Percentiles rank a stretch among this genome's conserved stretches.
Evolutionary conservation across 177 flowering plant genomes (phyloP).

Genomic region (Vitis hybrid): DNA sequence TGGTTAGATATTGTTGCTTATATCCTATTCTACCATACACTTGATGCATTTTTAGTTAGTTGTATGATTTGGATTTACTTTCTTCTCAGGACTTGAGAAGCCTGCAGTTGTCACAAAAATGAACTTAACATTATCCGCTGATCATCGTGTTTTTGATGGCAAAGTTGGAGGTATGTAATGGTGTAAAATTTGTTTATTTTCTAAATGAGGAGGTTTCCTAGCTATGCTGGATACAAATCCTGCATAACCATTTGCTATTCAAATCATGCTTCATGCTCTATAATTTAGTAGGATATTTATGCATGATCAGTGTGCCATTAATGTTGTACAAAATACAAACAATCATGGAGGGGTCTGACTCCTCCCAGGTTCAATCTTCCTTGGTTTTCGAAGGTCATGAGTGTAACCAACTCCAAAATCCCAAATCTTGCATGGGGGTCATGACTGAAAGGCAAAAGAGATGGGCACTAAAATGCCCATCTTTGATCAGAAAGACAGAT

Average conservation of each 20-base stretch:
- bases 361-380: not conserved
- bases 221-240: not conserved
- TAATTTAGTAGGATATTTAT: not conserved
- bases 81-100: slow-evolving; percentile 64
- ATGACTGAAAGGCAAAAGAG: not conserved
- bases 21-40: not conserved
- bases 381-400: too few relatives aligned
- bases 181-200: not conserved
- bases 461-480: too few relatives aligned
- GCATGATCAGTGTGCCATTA: not conserved
- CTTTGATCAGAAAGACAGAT: not conserved
- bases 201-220: not conserved
- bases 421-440: not conserved
- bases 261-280: not conserved
- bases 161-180: slow-evolving; percentile 73
- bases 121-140: slow-evolving; percentile 86
- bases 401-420: too few relatives aligned
- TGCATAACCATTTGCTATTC: not conserved
- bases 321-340: not conserved
- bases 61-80: slow-evolving; percentile 1
- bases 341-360: not conserved
- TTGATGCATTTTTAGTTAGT: not conserved
- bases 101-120: slow-evolving; percentile 78
- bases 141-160: slow-evolving; percentile 92
- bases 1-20: slow-evolving; percentile 47